Percentiles rank a stretch among this genome's conserved stretches.
Conservation (phyloP, 2,329 filamentous ascomycete species). For the Penicillium sclerotigenum region DNA sequence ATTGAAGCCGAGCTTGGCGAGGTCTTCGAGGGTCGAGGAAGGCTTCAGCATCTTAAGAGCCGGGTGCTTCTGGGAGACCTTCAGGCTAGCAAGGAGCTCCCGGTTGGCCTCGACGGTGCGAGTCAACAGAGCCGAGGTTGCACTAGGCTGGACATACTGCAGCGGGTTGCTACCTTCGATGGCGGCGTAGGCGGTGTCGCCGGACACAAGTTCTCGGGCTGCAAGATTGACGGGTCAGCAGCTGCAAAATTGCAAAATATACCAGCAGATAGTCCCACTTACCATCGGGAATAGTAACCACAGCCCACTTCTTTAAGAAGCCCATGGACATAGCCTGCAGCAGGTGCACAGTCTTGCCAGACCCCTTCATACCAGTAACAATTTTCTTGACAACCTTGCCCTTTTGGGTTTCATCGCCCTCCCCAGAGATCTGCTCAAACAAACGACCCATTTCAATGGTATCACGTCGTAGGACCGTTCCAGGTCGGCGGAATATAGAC, state of each 20-base stretch:
- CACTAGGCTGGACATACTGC: constrained; percentile 73
- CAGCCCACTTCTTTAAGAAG: constrained; percentile 79
- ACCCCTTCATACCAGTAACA: constrained; percentile 67
- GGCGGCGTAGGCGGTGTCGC: constrained; percentile 74
- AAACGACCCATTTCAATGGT: constrained; percentile 67
- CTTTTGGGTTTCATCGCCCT: constrained; percentile 30
- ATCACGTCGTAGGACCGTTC: constrained; percentile 73
- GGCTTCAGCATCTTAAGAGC: constrained; percentile 59
- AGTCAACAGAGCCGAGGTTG: constrained; percentile 70
- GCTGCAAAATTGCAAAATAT: neutral
- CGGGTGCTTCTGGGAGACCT: constrained; percentile 53
- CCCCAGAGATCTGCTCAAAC: constrained; percentile 56
- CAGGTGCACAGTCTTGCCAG: constrained; percentile 83
- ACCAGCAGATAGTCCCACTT: constrained; percentile 27
- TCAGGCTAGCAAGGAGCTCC: constrained; percentile 55
- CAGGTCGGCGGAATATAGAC: constrained; percentile 79
- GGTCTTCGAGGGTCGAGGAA: constrained; percentile 61
- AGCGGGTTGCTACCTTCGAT: constrained; percentile 54
- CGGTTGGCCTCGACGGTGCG: constrained; percentile 71
- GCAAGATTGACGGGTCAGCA: constrained; percentile 18
- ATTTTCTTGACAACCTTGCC: constrained; percentile 55
- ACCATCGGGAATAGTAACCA: constrained; percentile 89
- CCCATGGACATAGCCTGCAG: constrained; percentile 81
- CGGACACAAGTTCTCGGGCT: constrained; percentile 80
- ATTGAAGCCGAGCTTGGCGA: constrained; percentile 66